Percentiles rank a stretch among this genome's conserved stretches.
Evolutionary conservation across 495 filamentous ascomycete species (phyloP).

Genomic region (Tuber aestivum): DNA sequence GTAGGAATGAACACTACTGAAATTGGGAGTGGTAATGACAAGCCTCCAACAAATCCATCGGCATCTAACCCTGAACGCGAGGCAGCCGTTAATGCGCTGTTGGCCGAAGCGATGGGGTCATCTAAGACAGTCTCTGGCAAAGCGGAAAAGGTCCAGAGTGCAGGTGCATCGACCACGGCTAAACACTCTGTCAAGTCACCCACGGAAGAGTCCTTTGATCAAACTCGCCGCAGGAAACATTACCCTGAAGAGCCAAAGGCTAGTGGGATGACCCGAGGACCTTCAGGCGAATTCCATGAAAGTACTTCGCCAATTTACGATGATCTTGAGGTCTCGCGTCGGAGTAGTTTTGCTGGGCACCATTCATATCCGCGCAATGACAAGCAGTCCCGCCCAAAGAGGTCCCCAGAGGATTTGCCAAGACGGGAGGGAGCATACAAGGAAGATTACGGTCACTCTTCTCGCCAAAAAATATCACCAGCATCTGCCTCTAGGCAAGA

Average conservation of each 20-base stretch:
- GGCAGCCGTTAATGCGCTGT: slow-evolving; percentile 41
- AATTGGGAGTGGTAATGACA: slow-evolving; percentile 23
- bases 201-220: slow-evolving; percentile 31
- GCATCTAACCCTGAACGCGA: slow-evolving; percentile 40
- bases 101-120: slow-evolving; percentile 37
- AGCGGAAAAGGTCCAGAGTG: slow-evolving; percentile 10
- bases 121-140: slow-evolving; percentile 31
- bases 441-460: slow-evolving; percentile 31
- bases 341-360: slow-evolving; percentile 35
- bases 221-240: slow-evolving; percentile 32
- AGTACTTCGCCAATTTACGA: slow-evolving; percentile 31
- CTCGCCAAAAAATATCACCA: slow-evolving; percentile 31
- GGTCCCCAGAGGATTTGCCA: slow-evolving; percentile 13
- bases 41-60: slow-evolving; percentile 27
- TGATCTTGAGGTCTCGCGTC: slow-evolving; percentile 33
- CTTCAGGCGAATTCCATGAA: slow-evolving; percentile 34
- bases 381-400: slow-evolving; percentile 34
- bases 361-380: slow-evolving; percentile 35
- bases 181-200: slow-evolving; percentile 30
- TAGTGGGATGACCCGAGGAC: slow-evolving; percentile 24
- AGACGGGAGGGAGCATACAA: slow-evolving; percentile 30
- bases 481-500: slow-evolving; percentile 32
- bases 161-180: slow-evolving; percentile 11
- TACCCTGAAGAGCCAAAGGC: slow-evolving; percentile 35
- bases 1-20: slow-evolving; percentile 14